phyloP scores from a whole-genome alignment of 768 basidiomycete genomes.

The Collybia mongolica region DNA sequence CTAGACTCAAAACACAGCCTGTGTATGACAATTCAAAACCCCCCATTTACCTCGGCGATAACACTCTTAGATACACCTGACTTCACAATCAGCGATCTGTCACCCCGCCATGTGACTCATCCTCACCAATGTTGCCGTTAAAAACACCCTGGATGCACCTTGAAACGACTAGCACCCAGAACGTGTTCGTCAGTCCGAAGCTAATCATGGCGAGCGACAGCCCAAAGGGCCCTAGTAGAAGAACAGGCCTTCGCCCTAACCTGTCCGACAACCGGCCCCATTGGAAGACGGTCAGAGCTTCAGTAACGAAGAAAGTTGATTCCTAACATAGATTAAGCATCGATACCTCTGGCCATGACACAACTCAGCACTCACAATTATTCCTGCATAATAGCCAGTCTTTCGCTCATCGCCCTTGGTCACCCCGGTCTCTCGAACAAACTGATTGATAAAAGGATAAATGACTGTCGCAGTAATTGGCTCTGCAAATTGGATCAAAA shows the following conservation, averaged over 20 bases:
- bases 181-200: slow-evolving; percentile 30
- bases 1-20: neutral
- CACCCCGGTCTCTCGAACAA: slow-evolving; percentile 40
- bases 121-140: slow-evolving; percentile 39
- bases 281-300: slow-evolving; percentile 28
- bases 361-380: slow-evolving; percentile 31
- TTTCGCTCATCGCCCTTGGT: slow-evolving; percentile 40
- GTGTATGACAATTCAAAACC: neutral
- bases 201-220: slow-evolving; percentile 26
- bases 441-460: slow-evolving; percentile 7
- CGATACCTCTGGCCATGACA: neutral
- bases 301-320: slow-evolving; percentile 36
- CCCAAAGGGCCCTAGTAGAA: slow-evolving; percentile 31
- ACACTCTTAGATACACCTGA: slow-evolving; percentile 18
- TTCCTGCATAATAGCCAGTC: slow-evolving; percentile 46
- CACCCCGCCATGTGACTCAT: too few relatives aligned
- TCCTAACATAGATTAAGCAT: slow-evolving; percentile 20
- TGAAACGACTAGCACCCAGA: slow-evolving; percentile 26
- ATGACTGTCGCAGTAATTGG: slow-evolving; percentile 2
- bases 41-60: slow-evolving; percentile 15
- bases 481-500: neutral
- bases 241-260: slow-evolving; percentile 31
- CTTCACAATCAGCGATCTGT: neutral
- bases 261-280: slow-evolving; percentile 35
- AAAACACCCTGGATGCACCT: slow-evolving; percentile 29